These are phyloP conservation scores for Boletellus deceptivus DNA, from an alignment of 1,284 basidiomycete genomes.

Conservation along the genomic window DNA sequence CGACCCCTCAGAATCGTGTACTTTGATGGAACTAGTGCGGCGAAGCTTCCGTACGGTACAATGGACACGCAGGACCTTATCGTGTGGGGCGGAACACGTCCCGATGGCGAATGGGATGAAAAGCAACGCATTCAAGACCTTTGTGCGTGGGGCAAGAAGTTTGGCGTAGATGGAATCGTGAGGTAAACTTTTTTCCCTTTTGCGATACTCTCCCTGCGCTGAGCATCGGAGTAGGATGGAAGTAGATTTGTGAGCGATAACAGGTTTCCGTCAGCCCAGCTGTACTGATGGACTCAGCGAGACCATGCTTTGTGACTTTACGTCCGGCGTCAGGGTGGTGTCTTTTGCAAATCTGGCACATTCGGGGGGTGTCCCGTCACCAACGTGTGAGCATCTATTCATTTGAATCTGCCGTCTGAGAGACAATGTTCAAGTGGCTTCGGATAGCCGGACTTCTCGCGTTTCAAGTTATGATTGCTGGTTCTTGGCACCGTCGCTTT, in stretches of 20 bases:
- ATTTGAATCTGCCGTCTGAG: not conserved
- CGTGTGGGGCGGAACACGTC: conserved; percentile 33
- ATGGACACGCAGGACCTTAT: conserved; percentile 44
- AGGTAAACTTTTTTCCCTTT: conserved; percentile 21
- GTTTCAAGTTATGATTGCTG: conserved; percentile 22
- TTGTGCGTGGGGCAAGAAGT: conserved; percentile 37
- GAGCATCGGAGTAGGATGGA: conserved; percentile 37
- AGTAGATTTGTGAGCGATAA: conserved; percentile 43
- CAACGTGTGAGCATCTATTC: not conserved
- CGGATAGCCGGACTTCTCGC: not conserved
- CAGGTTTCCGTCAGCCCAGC: not conserved
- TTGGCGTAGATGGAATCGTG: conserved; percentile 37
- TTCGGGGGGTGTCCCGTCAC: not conserved
- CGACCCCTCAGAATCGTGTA: too few relatives aligned
- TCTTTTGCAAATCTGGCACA: conserved; percentile 30
- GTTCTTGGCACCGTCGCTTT: conserved; percentile 33
- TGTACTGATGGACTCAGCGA: conserved; percentile 35
- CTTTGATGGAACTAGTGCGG: conserved; percentile 43
- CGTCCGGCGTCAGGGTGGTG: conserved; percentile 37
- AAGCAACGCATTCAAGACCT: conserved; percentile 30
- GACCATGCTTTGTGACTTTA: conserved; percentile 50
- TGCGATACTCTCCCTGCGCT: not conserved
- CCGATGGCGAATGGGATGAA: conserved; percentile 27
- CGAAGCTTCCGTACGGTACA: conserved; percentile 34
- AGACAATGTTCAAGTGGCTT: not conserved